Evolutionary conservation across 495 filamentous ascomycete species (phyloP), one percentile per base, ranked within the genome.

Genomic region (Apiosordaria backusii): DNA sequence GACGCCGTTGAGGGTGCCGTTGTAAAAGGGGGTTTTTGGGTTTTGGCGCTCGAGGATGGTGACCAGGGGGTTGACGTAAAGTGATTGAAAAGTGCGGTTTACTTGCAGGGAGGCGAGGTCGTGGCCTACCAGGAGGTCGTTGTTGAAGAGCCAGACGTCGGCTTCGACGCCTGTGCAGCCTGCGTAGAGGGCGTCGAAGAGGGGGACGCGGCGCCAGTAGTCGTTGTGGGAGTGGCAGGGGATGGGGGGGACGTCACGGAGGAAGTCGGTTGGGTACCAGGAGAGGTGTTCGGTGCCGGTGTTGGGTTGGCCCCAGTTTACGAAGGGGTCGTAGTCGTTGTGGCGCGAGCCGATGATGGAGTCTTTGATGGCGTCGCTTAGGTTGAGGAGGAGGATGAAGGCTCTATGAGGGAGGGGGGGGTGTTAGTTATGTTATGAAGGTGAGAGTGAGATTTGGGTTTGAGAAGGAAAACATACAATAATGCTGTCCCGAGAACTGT

Each of bases 161-260:
- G 92, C 92, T 78, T 97, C 93, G 21, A 92, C 86, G 3, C 93
- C 91, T 52, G 84, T 87, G 71, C 87, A 88, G 18, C 89, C 81
- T 40, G 85, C 88, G 29, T 82, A 80, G 9, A 92, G 75, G 3
- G 88, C 88, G 3, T 85, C 87, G 72, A 82, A 84, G 7, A 84
- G 68, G n/a, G 93, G 93, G 3, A 92, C 84, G 13, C 81, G 83
- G 5, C 92, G 89, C 88, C 87, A 96, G 77, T 96, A 96, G 78
- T 97, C 93, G 72, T 97, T 97, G 76, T 97, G 93, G 0, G 91
- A 94, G 75, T 90, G 85, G 59, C 89, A 92, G 4, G 79, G 82
- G 54, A 90, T 84, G 0, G 92, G 91, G 0, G 80, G 64, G 50
- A 94, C 85, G 67, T 89, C 90, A 10, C 86, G 83, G 4, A 90